Percentiles rank a stretch among this genome's conserved stretches.
Evolutionary conservation across 2,329 filamentous ascomycete genomes (phyloP).

Genomic region (Magnaporthales sp.): DNA sequence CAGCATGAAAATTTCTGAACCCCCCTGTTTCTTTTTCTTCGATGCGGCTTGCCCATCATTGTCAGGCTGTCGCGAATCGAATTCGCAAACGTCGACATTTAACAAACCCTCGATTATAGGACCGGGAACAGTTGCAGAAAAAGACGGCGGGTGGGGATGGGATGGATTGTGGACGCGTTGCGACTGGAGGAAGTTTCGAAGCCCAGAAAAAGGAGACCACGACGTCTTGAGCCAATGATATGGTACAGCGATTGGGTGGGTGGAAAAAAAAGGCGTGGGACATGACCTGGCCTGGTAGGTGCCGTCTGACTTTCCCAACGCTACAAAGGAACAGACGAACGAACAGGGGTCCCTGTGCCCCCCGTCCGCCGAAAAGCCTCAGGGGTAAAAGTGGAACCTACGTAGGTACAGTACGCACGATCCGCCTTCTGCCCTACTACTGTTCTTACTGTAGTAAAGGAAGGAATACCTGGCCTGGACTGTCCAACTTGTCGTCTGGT

Average conservation of each 20-base stretch:
- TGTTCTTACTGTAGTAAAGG: background rate
- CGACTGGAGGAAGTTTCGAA: background rate
- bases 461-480: background rate
- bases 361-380: background rate
- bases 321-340: background rate
- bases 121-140: no score
- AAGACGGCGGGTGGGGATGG: background rate
- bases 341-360: background rate
- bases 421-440: background rate
- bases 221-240: background rate
- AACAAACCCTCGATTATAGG: no score
- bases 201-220: background rate
- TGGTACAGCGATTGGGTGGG: background rate
- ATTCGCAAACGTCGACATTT: no score
- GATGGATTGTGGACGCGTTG: background rate
- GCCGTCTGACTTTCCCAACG: background rate
- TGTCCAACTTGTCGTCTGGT: background rate
- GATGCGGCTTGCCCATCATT: no score
- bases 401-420: background rate
- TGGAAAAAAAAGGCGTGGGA: background rate
- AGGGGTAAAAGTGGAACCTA: background rate
- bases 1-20: no score
- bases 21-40: no score
- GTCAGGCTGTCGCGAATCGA: no score
- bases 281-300: background rate